Base-by-base conservation (phyloP, 2,329 filamentous ascomycete genomes). In the Botryotinia globosa region DNA sequence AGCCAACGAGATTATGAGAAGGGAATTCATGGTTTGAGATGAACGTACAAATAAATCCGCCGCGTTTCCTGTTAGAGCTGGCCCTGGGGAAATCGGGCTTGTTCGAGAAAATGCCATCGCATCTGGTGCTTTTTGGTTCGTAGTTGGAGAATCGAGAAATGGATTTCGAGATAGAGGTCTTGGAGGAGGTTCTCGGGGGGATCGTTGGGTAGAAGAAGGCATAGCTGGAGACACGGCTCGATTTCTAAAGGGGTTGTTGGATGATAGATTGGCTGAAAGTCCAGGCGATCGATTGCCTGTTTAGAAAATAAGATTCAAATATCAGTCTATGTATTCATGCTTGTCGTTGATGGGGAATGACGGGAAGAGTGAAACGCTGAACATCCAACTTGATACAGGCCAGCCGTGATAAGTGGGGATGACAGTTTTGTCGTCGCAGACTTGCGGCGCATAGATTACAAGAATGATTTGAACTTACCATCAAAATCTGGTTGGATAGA, bases 231-330 rank as follows among this genome's bases (percentile, higher is more conserved):
- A 92, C 54, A 85, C 85, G 76, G 90, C 89, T 79, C 91, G 89
- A 82, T 93, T 93, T 84, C 92, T 90, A 80, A 88, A 94, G 75
- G 92, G 92, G 81, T 94, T 94, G 86, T 94, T 94, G 82, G 90
- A 90, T 79, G 84, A 83, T 73, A 94, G 87, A 82, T 90, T 91
- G 81, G 91, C 84, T 71, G 87, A 84, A 80, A 91, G 84, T 77
- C 85, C 86, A 76, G 86, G 82, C 77, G 83, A 85, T 69, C 76
- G 76, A 62, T 74, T 75, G 67, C 77, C 79, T 80, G 77, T 75
- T 72, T 42, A 72, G 74, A 73, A 77, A 77, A 77, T 72, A 76
- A 73, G 75, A 77, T 76, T 71, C 69, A 76, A 32, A 64, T 39
- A 76, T 79, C 76, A 79, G 77, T 74, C 67, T 63, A 72, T 73